Conservation (phyloP, 2,329 filamentous ascomycete genomes). For the Colletotrichum brevisporum region DNA sequence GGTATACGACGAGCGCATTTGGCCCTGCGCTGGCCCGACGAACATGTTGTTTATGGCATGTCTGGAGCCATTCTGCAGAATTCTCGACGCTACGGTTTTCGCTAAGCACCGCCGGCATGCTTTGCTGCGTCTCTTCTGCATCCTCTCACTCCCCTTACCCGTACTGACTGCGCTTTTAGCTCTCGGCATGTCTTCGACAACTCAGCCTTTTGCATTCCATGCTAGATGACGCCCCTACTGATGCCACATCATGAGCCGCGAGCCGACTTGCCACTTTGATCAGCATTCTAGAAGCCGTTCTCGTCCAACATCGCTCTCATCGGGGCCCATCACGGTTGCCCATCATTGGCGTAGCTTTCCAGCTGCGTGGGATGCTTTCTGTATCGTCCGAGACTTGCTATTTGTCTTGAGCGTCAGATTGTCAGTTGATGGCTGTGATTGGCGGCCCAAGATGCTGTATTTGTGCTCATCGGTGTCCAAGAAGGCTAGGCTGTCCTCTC, state of each 20-base stretch:
- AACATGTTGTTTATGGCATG: background rate
- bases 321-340: background rate
- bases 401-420: too few relatives aligned
- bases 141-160: background rate
- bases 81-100: background rate
- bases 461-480: background rate
- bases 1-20: background rate
- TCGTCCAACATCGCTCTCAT: background rate
- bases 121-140: background rate
- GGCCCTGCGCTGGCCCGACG: background rate
- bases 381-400: background rate
- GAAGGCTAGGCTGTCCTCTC: conserved; percentile 7
- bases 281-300: background rate
- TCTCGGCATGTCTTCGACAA: background rate
- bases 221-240: background rate
- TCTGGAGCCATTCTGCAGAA: background rate
- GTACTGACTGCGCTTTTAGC: background rate
- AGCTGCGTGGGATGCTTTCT: background rate
- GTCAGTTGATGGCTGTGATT: background rate
- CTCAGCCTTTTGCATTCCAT: background rate
- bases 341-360: background rate
- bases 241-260: background rate
- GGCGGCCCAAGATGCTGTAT: background rate
- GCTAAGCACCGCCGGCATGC: background rate
- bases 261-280: background rate